These are phyloP conservation scores for Citrullus amarus DNA, from an alignment of 306 rosid species.

Conservation along the genomic window DNA sequence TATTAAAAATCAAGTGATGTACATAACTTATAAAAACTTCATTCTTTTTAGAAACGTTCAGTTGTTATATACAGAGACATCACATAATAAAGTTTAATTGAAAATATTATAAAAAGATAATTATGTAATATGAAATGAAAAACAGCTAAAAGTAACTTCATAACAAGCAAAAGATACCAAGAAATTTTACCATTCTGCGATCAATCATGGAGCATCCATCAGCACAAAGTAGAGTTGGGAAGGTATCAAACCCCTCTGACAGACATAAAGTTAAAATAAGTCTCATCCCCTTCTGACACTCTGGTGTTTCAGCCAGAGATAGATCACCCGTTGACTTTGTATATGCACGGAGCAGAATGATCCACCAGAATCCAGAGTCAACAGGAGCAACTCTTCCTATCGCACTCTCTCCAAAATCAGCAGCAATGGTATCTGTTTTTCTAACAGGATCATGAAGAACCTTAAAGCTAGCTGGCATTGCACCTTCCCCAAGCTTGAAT, in stretches of 20 bases:
- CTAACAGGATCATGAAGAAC: conserved; percentile 18
- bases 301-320: conserved; percentile 15
- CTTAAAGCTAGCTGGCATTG: conserved; percentile 19
- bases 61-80: not conserved
- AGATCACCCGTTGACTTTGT: conserved; percentile 16
- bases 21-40: not conserved
- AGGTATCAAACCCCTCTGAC: conserved; percentile 16
- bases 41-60: not conserved
- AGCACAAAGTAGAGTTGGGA: conserved; percentile 17
- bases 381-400: conserved; percentile 19
- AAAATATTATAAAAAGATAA: not conserved
- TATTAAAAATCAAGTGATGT: not conserved
- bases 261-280: conserved; percentile 13
- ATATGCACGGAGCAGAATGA: conserved; percentile 16
- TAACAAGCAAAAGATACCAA: not conserved
- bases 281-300: conserved; percentile 17
- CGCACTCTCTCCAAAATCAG: conserved; percentile 19
- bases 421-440: conserved; percentile 13
- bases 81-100: not conserved
- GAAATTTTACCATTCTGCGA: conserved; percentile 9
- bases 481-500: conserved; percentile 21
- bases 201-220: conserved; percentile 19
- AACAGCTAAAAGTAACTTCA: not conserved
- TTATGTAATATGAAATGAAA: not conserved
- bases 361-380: conserved; percentile 19